Percentiles rank a stretch among this genome's conserved stretches.
phyloP scores from a whole-genome alignment of 352 stramenopile species.

The Phytophthora pinifolia region DNA sequence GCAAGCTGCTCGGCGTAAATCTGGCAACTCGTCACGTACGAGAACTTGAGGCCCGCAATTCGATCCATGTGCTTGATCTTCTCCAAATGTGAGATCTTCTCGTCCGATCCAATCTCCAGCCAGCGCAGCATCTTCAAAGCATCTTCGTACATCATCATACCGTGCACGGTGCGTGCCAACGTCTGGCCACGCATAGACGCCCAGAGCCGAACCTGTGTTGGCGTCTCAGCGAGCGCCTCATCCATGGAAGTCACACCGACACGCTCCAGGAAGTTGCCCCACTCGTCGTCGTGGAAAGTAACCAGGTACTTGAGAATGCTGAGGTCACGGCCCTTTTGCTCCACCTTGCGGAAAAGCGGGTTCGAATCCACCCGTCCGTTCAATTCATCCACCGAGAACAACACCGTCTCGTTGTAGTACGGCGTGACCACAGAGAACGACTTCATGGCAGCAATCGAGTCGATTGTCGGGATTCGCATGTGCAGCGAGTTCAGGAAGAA shows the following conservation, averaged over 20 bases:
- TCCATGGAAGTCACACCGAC: slow-evolving; percentile 74
- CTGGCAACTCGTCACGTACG: slow-evolving; percentile 89
- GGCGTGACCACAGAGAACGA: slow-evolving; percentile 89
- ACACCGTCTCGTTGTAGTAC: too few relatives aligned
- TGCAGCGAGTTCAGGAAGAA: slow-evolving; percentile 90
- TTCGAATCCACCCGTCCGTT: too few relatives aligned
- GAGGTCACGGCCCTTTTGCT: slow-evolving; percentile 80
- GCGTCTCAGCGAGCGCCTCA: slow-evolving; percentile 77
- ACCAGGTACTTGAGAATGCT: slow-evolving; percentile 90
- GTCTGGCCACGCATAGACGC: slow-evolving; percentile 87
- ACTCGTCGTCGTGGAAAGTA: slow-evolving; percentile 88
- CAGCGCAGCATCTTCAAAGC: slow-evolving; percentile 88
- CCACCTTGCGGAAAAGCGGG: slow-evolving; percentile 83
- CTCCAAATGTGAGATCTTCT: slow-evolving; percentile 81
- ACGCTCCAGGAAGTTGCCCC: slow-evolving; percentile 87
- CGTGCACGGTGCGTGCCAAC: slow-evolving; percentile 82
- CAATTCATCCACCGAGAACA: too few relatives aligned
- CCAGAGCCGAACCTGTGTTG: slow-evolving; percentile 85
- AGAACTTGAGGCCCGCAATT: slow-evolving; percentile 87
- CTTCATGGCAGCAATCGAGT: slow-evolving; percentile 85
- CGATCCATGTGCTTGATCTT: slow-evolving; percentile 91
- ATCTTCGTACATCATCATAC: slow-evolving; percentile 92
- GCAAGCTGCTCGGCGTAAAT: slow-evolving; percentile 87
- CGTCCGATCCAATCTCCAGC: slow-evolving; percentile 86
- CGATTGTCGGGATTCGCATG: slow-evolving; percentile 86